Base-by-base conservation (phyloP, 352 stramenopile genomes). In the Phytopythium vexans region DNA sequence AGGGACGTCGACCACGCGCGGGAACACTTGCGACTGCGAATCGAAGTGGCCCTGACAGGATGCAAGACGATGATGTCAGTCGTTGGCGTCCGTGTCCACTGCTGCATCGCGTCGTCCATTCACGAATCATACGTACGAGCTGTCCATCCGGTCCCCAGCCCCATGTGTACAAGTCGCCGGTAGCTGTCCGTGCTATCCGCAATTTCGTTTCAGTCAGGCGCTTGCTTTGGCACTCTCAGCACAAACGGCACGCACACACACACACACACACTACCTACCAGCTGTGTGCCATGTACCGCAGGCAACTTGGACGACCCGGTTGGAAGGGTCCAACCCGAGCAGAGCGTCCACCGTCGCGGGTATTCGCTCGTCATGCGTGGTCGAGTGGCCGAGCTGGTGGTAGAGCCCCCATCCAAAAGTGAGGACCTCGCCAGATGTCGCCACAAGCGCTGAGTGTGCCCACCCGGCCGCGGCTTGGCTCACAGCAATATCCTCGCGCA, bases 321-420 rank as follows among this genome's bases (percentile, higher is more conserved):
- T 74, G 10, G 49, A 33, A 6, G 32, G 53, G 33, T 77, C 69
- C 8, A 93, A 55, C 9, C 81, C 83, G 44, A 68, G 54, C 4
- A 93, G 50, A 3, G 81, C 79, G 3, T 70, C 55, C 6, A 90
- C 66, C 7, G 36, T 31, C 12, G 47, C 44, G 0, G 80, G 77
- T 3, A 35, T n/a, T 21, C 7, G 14, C 32, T 69, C 50, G 49
- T 84, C 54, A 7, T 77, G 59, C 3, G 79, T 75, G 1, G 41
- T 55, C 4, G 79, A 77, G 34, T 90, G 78, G 5, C 83, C 83
- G 15, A 93, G 64, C 44, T 93, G 83, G 44, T 89, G 82, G 51
- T 93, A 93, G 8, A 89, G 54, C 2, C 83, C 83, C 81, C 82
- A 93, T 11, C 83, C 83, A 49, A 86, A 89, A 1, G 81, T 92